Base-by-base conservation (phyloP, 805 yeast species). In the Zygosaccharomyces kombuchaensis region DNA sequence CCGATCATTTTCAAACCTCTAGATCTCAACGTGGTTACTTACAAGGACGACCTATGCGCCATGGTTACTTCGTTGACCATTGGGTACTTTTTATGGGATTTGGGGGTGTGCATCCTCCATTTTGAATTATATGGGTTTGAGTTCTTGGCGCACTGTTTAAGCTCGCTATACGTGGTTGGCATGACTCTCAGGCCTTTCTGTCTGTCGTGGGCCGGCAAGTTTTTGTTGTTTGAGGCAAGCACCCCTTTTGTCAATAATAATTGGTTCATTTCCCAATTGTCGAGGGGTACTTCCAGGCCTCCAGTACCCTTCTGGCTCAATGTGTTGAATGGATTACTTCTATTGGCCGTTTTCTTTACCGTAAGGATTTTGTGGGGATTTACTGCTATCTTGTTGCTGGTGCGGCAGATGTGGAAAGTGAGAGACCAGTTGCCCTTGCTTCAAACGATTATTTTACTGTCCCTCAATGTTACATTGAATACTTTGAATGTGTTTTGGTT, bases 21-120 rank as follows among this genome's bases (percentile, higher is more conserved):
- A 47, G 51, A 56, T 4, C 55, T 59, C 9, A 78, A 82, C 58
- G 75, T 84, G 5, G 67, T 86, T 19, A 69, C 77, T n/a, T 90
- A 88, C 37, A 75, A 78, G 60, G 80, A 82, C 44, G 86, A 87
- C n/a, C 85, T 79, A 59, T 81, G 82, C 0, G 88, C 87, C 0
- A 73, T 90, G 57, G 85, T 85, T 5, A 70, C 82, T 10, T 74
- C 96, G 1, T 59, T 83, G 45, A 82, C 95, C 8, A 61, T 74
- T 8, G 99, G 98, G 2, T 93, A 93, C 69, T 93, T 93, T 62
- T 54, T 87, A 17, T 93, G 99, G 99, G 99, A 93, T 66, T 50
- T 84, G 30, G 66, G 69, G 47, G 82, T 89, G 45, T 90, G 97
- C 61, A 6, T 81, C 7, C 67, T 66, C 42, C 74, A 85, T 68